These are phyloP conservation scores for Triticum dicoccoides DNA, from an alignment of 176 grass and related monocot species.

Conservation along the genomic window DNA sequence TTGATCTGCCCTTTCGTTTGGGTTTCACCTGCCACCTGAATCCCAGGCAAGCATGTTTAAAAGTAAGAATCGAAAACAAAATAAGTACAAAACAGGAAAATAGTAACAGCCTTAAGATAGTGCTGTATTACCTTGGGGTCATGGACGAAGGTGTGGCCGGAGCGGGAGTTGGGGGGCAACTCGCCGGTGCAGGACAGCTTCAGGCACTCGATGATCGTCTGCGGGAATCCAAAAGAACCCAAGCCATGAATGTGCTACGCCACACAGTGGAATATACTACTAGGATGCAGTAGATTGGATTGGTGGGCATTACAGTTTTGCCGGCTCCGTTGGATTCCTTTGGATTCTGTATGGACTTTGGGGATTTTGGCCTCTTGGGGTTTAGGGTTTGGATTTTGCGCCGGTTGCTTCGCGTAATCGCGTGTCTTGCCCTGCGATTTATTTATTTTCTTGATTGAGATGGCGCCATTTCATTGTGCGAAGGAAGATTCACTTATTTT, in stretches of 20 bases:
- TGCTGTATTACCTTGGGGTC: conserved; percentile 65
- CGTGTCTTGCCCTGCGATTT: no score
- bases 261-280: no score
- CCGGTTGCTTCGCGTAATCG: no score
- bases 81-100: background rate
- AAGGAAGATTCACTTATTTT: no score
- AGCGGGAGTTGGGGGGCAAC: conserved; percentile 85
- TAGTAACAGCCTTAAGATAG: background rate
- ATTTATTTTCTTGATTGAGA: no score
- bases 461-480: no score
- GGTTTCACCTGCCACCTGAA: conserved; percentile 85
- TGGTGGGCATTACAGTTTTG: conserved; percentile 54
- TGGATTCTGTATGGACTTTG: background rate
- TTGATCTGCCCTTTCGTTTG: conserved; percentile 96
- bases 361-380: background rate
- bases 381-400: conserved; percentile 25
- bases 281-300: background rate
- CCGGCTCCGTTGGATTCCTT: conserved; percentile 72
- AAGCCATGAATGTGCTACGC: background rate
- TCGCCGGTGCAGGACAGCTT: conserved; percentile 96
- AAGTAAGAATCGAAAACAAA: background rate
- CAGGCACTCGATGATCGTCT: conserved; percentile 98
- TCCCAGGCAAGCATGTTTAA: background rate
- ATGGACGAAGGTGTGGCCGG: conserved; percentile 93
- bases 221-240: conserved; percentile 13